phyloP scores from a whole-genome alignment of 2,329 filamentous ascomycete species.

The Lachnellula occidentalis region DNA sequence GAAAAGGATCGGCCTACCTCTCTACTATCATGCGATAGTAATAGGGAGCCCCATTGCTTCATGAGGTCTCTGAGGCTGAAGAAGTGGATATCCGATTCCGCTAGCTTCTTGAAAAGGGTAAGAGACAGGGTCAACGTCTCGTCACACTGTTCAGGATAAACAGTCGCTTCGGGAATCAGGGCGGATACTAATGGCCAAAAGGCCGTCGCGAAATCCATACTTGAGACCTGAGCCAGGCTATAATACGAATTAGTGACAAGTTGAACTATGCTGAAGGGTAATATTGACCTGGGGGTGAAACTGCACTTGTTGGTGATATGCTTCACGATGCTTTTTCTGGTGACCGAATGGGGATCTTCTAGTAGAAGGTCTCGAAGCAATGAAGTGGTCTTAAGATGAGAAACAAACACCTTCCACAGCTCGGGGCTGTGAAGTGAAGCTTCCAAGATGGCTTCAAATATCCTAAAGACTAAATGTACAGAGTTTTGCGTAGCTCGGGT shows the following conservation, averaged over 20 bases:
- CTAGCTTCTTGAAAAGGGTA: conserved; percentile 37
- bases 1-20: conserved; percentile 30
- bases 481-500: conserved; percentile 22
- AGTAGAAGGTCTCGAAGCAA: conserved; percentile 39
- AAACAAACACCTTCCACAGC: conserved; percentile 41
- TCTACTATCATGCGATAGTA: conserved; percentile 37
- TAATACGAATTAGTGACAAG: conserved; percentile 2
- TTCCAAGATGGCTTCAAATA: conserved; percentile 44
- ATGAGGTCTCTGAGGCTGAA: conserved; percentile 24
- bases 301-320: conserved; percentile 28
- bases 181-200: conserved; percentile 40
- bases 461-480: conserved; percentile 35
- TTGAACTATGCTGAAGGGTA: not conserved
- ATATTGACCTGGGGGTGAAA: conserved; percentile 24
- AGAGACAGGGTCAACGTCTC: conserved; percentile 36
- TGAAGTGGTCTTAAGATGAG: conserved; percentile 32
- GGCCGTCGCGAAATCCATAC: conserved; percentile 38
- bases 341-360: conserved; percentile 34
- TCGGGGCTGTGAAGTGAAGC: conserved; percentile 40
- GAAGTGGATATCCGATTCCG: conserved; percentile 25
- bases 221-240: conserved; percentile 28
- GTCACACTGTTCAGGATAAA: conserved; percentile 25
- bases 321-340: conserved; percentile 29
- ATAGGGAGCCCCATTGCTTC: conserved; percentile 28
- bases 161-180: conserved; percentile 23